A percentile compares a stretch with the other conserved stretches of the same genome.
These are phyloP conservation scores for Plasmodium malariae DNA, from an alignment of 169 alveolate genomes.

Conservation along the genomic window DNA sequence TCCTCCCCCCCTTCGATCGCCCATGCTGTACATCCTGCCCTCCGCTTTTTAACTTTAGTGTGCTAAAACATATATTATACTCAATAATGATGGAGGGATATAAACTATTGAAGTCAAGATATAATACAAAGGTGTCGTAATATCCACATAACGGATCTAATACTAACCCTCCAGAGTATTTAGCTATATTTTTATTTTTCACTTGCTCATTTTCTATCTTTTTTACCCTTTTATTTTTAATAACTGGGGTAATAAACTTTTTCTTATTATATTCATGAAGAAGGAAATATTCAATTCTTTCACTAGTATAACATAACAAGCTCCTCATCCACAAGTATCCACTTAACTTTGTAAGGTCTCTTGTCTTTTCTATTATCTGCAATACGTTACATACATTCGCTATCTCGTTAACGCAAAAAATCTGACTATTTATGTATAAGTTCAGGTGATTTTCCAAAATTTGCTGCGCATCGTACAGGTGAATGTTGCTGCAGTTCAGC, in stretches of 20 bases:
- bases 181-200: conserved; percentile 37
- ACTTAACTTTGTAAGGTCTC: conserved; percentile 92
- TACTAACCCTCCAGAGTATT: conserved; percentile 98
- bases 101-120: conserved; percentile 98
- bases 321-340: conserved; percentile 94
- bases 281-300: conserved; percentile 92
- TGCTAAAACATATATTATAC: conserved; percentile 98
- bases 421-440: conserved; percentile 40
- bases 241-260: conserved; percentile 89
- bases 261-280: conserved; percentile 91
- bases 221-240: conserved; percentile 8
- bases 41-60: conserved; percentile 81
- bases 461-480: conserved; percentile 35
- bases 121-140: conserved; percentile 95
- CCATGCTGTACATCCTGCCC: conserved; percentile 8
- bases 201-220: conserved; percentile 45
- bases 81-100: conserved; percentile 99
- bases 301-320: conserved; percentile 90
- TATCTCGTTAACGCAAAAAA: conserved; percentile 51
- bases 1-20: conserved; percentile 27
- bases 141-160: conserved; percentile 98
- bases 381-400: conserved; percentile 76
- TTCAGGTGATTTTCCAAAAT: conserved; percentile 36
- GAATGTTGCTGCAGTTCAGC: conserved; percentile 56
- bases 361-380: conserved; percentile 92